A percentile compares a stretch with the other conserved stretches of the same genome.
phyloP scores from a whole-genome alignment of 2,329 filamentous ascomycete genomes.

The Escovopsis sp. region DNA sequence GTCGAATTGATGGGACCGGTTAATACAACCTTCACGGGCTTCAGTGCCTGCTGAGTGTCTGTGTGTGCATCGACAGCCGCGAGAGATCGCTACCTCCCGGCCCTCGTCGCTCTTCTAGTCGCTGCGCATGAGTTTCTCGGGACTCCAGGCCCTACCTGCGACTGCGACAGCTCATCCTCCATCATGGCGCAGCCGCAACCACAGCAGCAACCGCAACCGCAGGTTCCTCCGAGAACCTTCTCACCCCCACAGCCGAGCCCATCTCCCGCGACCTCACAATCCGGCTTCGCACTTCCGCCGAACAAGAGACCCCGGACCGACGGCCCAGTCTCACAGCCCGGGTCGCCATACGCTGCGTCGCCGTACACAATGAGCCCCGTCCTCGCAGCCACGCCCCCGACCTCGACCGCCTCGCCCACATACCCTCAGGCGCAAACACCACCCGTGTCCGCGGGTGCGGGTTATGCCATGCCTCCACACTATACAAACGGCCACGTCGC shows the following conservation, averaged over 20 bases:
- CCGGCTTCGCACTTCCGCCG: constrained; percentile 45
- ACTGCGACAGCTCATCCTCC: background rate
- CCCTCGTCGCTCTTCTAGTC: constrained; percentile 2
- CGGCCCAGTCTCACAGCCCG: constrained; percentile 51
- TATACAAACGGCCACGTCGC: constrained; percentile 25
- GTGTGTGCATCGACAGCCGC: constrained; percentile 11
- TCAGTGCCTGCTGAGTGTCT: constrained; percentile 28
- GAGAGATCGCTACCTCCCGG: background rate
- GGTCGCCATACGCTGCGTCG: constrained; percentile 43
- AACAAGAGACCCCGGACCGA: constrained; percentile 50
- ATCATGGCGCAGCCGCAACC: constrained; percentile 46
- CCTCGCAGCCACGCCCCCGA: constrained; percentile 25
- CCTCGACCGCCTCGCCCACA: constrained; percentile 21
- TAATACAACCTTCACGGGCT: constrained; percentile 32
- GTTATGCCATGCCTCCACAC: constrained; percentile 17
- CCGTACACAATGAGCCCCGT: constrained; percentile 34
- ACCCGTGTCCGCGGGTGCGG: constrained; percentile 15
- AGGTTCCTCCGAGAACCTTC: constrained; percentile 38
- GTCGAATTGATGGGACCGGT: constrained; percentile 35
- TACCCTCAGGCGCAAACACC: constrained; percentile 21
- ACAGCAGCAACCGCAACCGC: constrained; percentile 35
- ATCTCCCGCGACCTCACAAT: constrained; percentile 43
- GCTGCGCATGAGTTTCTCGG: background rate
- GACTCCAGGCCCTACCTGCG: too few relatives aligned
- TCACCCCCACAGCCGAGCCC: constrained; percentile 48